Evolutionary conservation across 1,284 basidiomycete species (phyloP), one percentile per base, ranked within the genome.

Genomic region (Ustilago trichophora): DNA sequence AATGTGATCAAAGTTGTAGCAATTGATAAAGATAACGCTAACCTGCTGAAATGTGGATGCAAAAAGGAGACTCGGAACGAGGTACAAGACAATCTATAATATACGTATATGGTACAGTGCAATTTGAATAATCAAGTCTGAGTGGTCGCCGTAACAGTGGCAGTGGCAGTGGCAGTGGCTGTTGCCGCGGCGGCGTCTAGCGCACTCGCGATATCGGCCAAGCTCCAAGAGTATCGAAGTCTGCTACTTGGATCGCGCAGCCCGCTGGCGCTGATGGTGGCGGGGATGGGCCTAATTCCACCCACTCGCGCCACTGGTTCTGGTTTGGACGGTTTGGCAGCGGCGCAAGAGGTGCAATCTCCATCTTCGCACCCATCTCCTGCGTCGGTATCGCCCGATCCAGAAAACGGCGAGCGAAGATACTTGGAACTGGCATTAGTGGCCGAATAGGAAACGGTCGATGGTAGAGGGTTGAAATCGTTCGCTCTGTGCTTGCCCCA

Each of bases 401-500:
- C 34, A 3, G 45, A 45, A 24, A 57, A 52, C 1, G 60, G 54
- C 33, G 57, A 52, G n/a, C 50, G 49, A 3, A 66, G 43, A 13
- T 49, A 64, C 31, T 52, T 56, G n/a, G 38, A 44, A 40, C 35
- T 35, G 1, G 47, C 38, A 2, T 25, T 51, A 51, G 49, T 38
- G 7, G 57, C 44, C 18, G 48, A 40, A 37, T 34, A 52, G 3
- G 48, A 42, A 19, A 52, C 48, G 6, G 60, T 58, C 7, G 65
- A 46, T 16, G 65, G 65, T n/a, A 68, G 43, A 4, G 65, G 65
- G 24, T 63, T 69, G 33, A 76, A 76, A 33, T 76, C 74, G 42
- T 76, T 68, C 11, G 72, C 74, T 0, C 75, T 55, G 19, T 71
- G 70, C 43, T 72, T 73, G 41, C 75, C 75, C 78, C 76, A 80